Evolutionary conservation across 2,329 filamentous ascomycete genomes (phyloP), one percentile per base, ranked within the genome.

Genomic region (Penicillium sp.): DNA sequence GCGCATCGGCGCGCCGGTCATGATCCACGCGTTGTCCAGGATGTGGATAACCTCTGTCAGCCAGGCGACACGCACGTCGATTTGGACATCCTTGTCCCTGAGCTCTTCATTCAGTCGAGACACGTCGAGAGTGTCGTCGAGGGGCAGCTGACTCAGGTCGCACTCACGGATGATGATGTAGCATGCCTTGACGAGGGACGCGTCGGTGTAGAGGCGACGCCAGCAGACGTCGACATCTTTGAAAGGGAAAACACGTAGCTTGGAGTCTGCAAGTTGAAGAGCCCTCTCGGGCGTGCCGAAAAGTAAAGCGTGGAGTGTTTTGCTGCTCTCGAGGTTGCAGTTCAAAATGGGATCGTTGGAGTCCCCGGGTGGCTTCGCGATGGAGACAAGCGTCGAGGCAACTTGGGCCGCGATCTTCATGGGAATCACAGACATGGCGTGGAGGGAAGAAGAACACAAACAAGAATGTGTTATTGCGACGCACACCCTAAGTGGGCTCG

Each of bases 21-120:
- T 81, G 41, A 95, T 89, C 40, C 95, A 71, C 0, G 88, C 86
- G 68, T 85, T 84, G 63, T 96, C 92, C 2, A 97, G 78, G 1
- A 79, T 73, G 47, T 79, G 78, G 30, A 95, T 81, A 2, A 88
- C 76, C 1, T 77, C 69, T 30, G 82, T 77, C 4, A 91, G 65
- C 70, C 77, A 82, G 28, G 73, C 61, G 30, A 61, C 56, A 7
- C 60, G 44, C 35, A 60, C 33, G 28, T 55, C 45, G 24, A 66
- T 57, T 25, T 62, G 59, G 6, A 58, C 50, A 1, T 57, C 53
- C 10, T 41, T 11, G 14, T 48, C 50, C 13, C 55, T 44, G 8
- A 63, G 30, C 2, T 62, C 44, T 22, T 56, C 11, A 10, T 60
- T 60, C 9, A 64, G 49, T 14, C 39, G 45, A 41, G 41, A 33